A percentile compares a stretch with the other conserved stretches of the same genome.
These are phyloP conservation scores for Acanthamoeba lugdunensis DNA, from an alignment of 208 protist species.

Conservation along the genomic window DNA sequence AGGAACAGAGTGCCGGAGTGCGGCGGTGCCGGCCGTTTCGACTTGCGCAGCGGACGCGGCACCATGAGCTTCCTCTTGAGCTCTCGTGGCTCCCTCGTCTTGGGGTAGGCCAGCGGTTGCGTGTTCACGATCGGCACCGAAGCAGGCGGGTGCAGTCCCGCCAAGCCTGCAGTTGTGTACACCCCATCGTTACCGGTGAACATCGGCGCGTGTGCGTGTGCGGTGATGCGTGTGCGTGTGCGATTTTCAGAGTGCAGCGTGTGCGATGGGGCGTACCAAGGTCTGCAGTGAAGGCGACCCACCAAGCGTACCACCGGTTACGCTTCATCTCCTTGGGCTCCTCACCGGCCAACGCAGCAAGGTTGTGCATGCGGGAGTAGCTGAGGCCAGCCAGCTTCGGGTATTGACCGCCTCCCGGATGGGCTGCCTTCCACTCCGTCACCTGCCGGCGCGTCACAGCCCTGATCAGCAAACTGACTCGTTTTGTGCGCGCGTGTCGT, in stretches of 20 bases:
- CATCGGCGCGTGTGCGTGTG: not conserved
- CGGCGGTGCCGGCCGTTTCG: no score
- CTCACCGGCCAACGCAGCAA: not conserved
- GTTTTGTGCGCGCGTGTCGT: not conserved
- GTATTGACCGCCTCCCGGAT: not conserved
- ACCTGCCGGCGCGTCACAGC: not conserved
- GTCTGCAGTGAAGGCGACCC: not conserved
- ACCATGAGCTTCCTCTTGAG: no score
- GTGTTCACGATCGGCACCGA: no score
- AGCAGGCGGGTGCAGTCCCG: not conserved
- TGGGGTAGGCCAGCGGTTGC: no score
- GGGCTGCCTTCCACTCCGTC: not conserved
- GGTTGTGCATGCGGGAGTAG: not conserved
- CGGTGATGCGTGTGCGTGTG: not conserved
- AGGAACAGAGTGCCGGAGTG: no score
- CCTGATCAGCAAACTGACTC: not conserved
- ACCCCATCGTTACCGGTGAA: not conserved
- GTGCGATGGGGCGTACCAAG: not conserved
- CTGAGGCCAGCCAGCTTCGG: not conserved
- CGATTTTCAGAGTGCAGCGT: not conserved
- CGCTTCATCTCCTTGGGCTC: not conserved
- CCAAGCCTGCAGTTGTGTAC: not conserved
- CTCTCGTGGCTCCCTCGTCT: no score
- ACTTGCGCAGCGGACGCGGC: no score
- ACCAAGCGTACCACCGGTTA: conserved; percentile 9